Base-by-base conservation (phyloP, 139 green algal species). In the Nannochloris sp. region DNA sequence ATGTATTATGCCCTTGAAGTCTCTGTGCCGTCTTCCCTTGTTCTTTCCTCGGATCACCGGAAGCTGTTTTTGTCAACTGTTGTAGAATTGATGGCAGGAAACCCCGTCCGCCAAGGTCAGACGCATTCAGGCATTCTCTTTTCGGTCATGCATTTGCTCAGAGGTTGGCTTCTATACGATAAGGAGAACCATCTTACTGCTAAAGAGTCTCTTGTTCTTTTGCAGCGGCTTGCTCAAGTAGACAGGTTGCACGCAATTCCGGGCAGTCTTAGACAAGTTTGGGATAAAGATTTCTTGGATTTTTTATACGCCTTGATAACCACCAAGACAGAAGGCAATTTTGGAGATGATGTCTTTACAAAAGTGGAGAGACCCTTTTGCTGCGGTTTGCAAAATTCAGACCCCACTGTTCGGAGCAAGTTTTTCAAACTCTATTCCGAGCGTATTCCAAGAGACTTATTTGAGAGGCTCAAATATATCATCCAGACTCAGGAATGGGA, bases 381-480 rank as follows among this genome's bases (percentile, higher is more conserved):
- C 64, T 74, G 90, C n/a, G 93, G 93, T 2, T 77, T 99, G 43
- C 77, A 90, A 23, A 80, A 84, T 1, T 48, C 56, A 16, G 69
- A 89, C 59, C 84, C 87, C 3, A 62, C 50, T 12, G 65, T 85
- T 48, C 77, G 89, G 14, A 55, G 59, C 29, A 79, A 82, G 60
- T 99, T 98, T 75, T 96, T 97, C 63, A 43, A 62, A 5, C 66
- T 98, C 36, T 97, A 98, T 74, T 62, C 93, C 57, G 62, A 62
- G 6, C 59, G 65, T 31, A 78, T 97, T 23, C 81, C 79, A 0
- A 45, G 67, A 1, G 81, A 79, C 11, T 80, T 97, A 30, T 96
- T 86, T 63, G 79, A 90, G 31, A 83, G 93, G 29, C 79, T 99
- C 61, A 80, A 89, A 46, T 96, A 93, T 67, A 88, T 98, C 49